A percentile compares a stretch with the other conserved stretches of the same genome.
Evolutionary conservation across 1,284 basidiomycete species (phyloP).

Genomic region (Papiliotrema terrestris): DNA sequence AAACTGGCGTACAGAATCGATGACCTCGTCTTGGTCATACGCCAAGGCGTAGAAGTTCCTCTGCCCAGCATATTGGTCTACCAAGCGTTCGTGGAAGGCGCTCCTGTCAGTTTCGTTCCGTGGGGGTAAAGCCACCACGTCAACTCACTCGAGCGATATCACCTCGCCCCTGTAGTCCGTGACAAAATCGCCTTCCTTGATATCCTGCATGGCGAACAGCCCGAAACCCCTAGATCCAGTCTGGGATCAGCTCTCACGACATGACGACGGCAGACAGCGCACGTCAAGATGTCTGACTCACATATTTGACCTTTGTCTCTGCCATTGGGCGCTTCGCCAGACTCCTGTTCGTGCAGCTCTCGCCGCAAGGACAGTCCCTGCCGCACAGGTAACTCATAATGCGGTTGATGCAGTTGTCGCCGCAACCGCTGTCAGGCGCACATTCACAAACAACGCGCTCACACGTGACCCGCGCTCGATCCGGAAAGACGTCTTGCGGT

Average conservation of each 20-base stretch:
- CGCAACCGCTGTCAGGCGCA: slow-evolving; percentile 41
- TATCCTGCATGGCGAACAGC: slow-evolving; percentile 45
- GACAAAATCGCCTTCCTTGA: slow-evolving; percentile 50
- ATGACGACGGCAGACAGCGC: neutral
- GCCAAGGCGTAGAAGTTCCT: slow-evolving; percentile 51
- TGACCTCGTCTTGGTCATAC: slow-evolving; percentile 51
- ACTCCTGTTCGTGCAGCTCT: slow-evolving; percentile 40
- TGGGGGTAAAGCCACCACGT: neutral
- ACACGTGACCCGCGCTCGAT: slow-evolving; percentile 23
- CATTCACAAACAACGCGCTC: slow-evolving; percentile 47
- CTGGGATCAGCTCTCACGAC: slow-evolving; percentile 17
- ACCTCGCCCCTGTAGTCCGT: slow-evolving; percentile 53
- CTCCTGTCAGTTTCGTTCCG: slow-evolving; percentile 11
- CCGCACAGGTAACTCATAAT: slow-evolving; percentile 53
- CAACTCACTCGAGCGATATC: slow-evolving; percentile 33
- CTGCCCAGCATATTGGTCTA: slow-evolving; percentile 35
- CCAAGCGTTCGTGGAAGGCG: slow-evolving; percentile 41
- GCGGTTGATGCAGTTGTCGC: slow-evolving; percentile 51
- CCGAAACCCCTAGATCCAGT: slow-evolving; percentile 52
- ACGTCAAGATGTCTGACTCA: slow-evolving; percentile 16
- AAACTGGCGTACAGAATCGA: slow-evolving; percentile 46
- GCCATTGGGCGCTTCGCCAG: slow-evolving; percentile 37
- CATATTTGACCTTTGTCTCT: slow-evolving; percentile 38
- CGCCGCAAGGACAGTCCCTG: slow-evolving; percentile 49
- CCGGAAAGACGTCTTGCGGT: slow-evolving; percentile 38